Percentiles rank a stretch among this genome's conserved stretches.
These are phyloP conservation scores for Yamadazyma laniorum DNA, from an alignment of 805 yeast genomes.

Conservation along the genomic window DNA sequence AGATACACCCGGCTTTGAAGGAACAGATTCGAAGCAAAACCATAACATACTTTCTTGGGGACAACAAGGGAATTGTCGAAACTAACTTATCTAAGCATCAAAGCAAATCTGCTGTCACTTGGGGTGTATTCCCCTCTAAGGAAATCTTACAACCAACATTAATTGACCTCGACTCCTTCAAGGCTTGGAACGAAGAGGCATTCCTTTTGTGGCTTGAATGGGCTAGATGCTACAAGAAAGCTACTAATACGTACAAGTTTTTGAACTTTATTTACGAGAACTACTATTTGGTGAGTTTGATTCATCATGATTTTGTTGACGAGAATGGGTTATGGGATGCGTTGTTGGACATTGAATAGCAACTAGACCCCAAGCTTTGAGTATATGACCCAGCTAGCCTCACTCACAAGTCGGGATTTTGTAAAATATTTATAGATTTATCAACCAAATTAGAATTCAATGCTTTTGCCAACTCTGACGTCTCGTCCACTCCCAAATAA, in stretches of 20 bases:
- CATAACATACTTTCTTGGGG: slow-evolving; percentile 76
- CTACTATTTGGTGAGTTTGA: slow-evolving; percentile 77
- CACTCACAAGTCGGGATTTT: slow-evolving; percentile 19
- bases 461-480: slow-evolving; percentile 21
- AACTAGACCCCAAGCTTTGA: slow-evolving; percentile 11
- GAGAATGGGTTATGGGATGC: slow-evolving; percentile 77
- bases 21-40: slow-evolving; percentile 34
- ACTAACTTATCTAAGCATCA: slow-evolving; percentile 51
- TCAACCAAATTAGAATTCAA: slow-evolving; percentile 36
- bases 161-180: slow-evolving; percentile 87
- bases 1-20: slow-evolving; percentile 52
- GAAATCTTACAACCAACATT: slow-evolving; percentile 91
- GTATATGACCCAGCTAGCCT: neutral
- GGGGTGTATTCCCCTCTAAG: slow-evolving; percentile 95
- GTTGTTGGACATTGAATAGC: slow-evolving; percentile 32
- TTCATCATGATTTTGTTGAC: slow-evolving; percentile 78
- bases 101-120: slow-evolving; percentile 81
- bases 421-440: slow-evolving; percentile 39
- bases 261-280: slow-evolving; percentile 59
- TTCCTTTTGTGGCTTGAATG: slow-evolving; percentile 89
- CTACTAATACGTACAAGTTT: slow-evolving; percentile 55
- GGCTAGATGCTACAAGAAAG: slow-evolving; percentile 73
- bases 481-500: slow-evolving; percentile 30
- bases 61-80: slow-evolving; percentile 52
- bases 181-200: slow-evolving; percentile 96